phyloP scores from a whole-genome alignment of 805 yeast species.

The Aciculoconidium aculeatum region DNA sequence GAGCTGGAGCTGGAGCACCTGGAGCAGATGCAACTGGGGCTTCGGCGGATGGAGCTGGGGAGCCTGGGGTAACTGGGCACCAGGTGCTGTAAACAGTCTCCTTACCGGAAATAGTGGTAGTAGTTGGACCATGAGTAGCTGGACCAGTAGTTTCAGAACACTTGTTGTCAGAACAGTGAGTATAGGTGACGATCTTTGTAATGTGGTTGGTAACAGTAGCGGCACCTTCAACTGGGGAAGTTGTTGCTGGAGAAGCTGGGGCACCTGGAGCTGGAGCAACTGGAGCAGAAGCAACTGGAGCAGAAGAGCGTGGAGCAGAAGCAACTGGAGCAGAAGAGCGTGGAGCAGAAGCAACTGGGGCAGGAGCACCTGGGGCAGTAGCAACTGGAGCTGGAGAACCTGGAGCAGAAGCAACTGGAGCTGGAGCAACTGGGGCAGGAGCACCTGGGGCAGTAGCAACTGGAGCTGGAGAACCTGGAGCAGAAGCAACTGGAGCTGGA shows the following conservation, averaged over 20 bases:
- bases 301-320: slow-evolving; percentile 24
- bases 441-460: slow-evolving; percentile 1
- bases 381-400: slow-evolving; percentile 7
- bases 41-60: slow-evolving; percentile 23
- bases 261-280: slow-evolving; percentile 12
- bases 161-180: slow-evolving; percentile 28
- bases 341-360: slow-evolving; percentile 7
- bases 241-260: slow-evolving; percentile 27
- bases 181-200: slow-evolving; percentile 32
- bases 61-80: slow-evolving; percentile 30
- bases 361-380: slow-evolving; percentile 8
- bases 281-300: slow-evolving; percentile 15
- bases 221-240: slow-evolving; percentile 32
- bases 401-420: slow-evolving; percentile 3
- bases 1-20: slow-evolving; percentile 3
- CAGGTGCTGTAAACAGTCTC: slow-evolving; percentile 36
- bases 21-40: slow-evolving; percentile 16
- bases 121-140: slow-evolving; percentile 14
- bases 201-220: slow-evolving; percentile 12
- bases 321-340: slow-evolving; percentile 20
- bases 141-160: slow-evolving; percentile 17
- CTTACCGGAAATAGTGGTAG: slow-evolving; percentile 28
- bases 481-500: no score
- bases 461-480: background rate
- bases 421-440: slow-evolving; percentile 6